Conservation (phyloP, 805 yeast genomes). For the Suhomyces sp. region DNA sequence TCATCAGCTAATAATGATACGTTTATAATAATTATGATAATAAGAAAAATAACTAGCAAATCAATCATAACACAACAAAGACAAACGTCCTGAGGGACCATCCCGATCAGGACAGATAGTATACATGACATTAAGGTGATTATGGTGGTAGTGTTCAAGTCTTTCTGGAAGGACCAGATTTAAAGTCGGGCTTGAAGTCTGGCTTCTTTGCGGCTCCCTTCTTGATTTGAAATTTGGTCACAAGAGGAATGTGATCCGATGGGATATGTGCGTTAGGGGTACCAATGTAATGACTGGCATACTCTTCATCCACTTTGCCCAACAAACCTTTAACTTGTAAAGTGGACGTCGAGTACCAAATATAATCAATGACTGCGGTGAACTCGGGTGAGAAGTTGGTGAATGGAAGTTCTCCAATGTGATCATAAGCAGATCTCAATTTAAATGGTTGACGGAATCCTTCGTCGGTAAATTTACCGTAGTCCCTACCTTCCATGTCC, state of each 20-base stretch:
- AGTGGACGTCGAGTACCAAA: slow-evolving; percentile 87
- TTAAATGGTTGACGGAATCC: slow-evolving; percentile 83
- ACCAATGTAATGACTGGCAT: slow-evolving; percentile 76
- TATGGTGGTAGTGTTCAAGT: slow-evolving; percentile 21
- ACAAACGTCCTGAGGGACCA: slow-evolving; percentile 1
- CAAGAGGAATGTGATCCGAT: slow-evolving; percentile 89
- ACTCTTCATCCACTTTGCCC: slow-evolving; percentile 80
- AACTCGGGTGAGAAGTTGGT: slow-evolving; percentile 94
- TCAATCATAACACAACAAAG: slow-evolving; percentile 3
- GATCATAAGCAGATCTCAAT: slow-evolving; percentile 80
- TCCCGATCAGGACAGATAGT: slow-evolving; percentile 1
- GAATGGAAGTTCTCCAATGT: slow-evolving; percentile 86
- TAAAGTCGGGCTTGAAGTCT: slow-evolving; percentile 47
- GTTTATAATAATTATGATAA: neutral
- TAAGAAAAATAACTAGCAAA: slow-evolving; percentile 1
- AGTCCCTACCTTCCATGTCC: slow-evolving; percentile 83
- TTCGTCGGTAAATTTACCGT: slow-evolving; percentile 86
- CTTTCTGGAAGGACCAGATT: slow-evolving; percentile 41
- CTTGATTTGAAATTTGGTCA: slow-evolving; percentile 73
- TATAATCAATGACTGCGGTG: slow-evolving; percentile 90
- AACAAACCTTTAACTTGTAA: slow-evolving; percentile 81
- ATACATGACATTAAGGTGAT: slow-evolving; percentile 5
- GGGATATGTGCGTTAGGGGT: slow-evolving; percentile 94
- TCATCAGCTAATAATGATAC: neutral
- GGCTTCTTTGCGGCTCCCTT: slow-evolving; percentile 41